Base-by-base conservation (phyloP, 2,329 filamentous ascomycete genomes). In the Colletotrichum liriopes region DNA sequence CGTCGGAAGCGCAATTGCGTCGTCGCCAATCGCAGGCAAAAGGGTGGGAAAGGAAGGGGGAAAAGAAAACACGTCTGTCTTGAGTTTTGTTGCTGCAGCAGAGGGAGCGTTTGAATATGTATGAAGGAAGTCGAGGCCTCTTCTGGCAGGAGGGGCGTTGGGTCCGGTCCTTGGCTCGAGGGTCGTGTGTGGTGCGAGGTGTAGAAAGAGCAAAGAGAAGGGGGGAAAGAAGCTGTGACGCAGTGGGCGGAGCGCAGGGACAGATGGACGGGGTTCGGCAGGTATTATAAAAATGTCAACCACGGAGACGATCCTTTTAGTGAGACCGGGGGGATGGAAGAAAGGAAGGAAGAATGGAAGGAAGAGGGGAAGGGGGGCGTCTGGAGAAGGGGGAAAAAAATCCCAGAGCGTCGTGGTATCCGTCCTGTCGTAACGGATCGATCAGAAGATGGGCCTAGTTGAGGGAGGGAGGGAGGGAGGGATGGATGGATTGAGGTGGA, bases 261-360 rank as follows among this genome's bases (percentile, higher is more conserved):
- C 69, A 45, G 65, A 58, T 56, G 41, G 69, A 69, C 65, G 69
- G 69, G 65, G 69, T 65, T 72, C 69, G 69, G 65, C 69, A 72
- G 70, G 70, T 72, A 47, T 72, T 72, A 69, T 72, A 72, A 70
- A 72, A 72, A 65, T 72, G 69, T 72, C 69, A 72, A 72, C 65
- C 69, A 59, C 65, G 70, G 70, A 70, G 65, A 65, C 65, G 70
- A 72, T 72, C 70, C 45, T 51, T 70, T 70, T 72, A 72, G 70
- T 69, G 65, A 70, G 70, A 67, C 65, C 70, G 65, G 65, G 69
- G 69, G 55, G 65, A 41, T 60, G 26, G 49, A 55, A 71, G 61
- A 59, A 45, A 45, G 32, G 56, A 26, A 61, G 47, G 58, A 18
- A 47, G 26, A 11, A 7, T 5, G 35, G 11, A 11, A 11, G 35